Conservation (phyloP, 2,329 filamentous ascomycete species). For the Cytospora piceicola region DNA sequence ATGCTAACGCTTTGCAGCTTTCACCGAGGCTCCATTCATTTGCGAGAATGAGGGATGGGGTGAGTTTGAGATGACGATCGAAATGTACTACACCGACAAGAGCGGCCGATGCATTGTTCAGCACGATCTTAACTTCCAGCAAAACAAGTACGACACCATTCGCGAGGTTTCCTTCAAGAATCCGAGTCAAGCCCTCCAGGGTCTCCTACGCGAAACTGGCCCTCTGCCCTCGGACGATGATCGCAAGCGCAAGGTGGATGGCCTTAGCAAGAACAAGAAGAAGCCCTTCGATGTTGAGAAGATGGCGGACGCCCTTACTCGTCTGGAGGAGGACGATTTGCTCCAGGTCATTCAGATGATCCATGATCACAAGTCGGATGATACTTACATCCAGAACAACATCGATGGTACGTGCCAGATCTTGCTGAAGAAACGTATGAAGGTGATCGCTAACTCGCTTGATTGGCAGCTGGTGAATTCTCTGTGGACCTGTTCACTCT, state of each 20-base stretch:
- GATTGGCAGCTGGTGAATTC: conserved; percentile 80
- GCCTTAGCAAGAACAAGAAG: conserved; percentile 76
- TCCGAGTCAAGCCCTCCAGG: conserved; percentile 83
- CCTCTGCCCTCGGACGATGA: conserved; percentile 78
- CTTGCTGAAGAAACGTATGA: conserved; percentile 10
- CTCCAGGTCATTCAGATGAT: conserved; percentile 97
- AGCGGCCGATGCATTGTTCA: conserved; percentile 75
- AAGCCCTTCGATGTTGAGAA: conserved; percentile 87
- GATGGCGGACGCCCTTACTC: conserved; percentile 87
- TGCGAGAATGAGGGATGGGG: conserved; percentile 97
- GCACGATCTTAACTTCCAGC: conserved; percentile 92
- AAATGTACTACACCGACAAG: conserved; percentile 83
- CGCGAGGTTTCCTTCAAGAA: conserved; percentile 89
- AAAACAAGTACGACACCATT: conserved; percentile 78
- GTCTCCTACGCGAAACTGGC: conserved; percentile 79
- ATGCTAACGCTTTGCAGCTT: conserved; percentile 54
- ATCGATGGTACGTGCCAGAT: conserved; percentile 73
- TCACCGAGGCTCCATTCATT: conserved; percentile 83
- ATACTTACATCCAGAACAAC: conserved; percentile 97
- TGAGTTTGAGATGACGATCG: conserved; percentile 94
- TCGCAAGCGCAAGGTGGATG: conserved; percentile 66
- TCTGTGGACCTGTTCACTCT: conserved; percentile 98
- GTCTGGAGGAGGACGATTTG: conserved; percentile 89
- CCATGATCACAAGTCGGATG: conserved; percentile 91
- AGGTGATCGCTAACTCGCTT: conserved; percentile 4